A percentile compares a stretch with the other conserved stretches of the same genome.
phyloP scores from a whole-genome alignment of 345 rosid species.

The Erucastrum elatum region DNA sequence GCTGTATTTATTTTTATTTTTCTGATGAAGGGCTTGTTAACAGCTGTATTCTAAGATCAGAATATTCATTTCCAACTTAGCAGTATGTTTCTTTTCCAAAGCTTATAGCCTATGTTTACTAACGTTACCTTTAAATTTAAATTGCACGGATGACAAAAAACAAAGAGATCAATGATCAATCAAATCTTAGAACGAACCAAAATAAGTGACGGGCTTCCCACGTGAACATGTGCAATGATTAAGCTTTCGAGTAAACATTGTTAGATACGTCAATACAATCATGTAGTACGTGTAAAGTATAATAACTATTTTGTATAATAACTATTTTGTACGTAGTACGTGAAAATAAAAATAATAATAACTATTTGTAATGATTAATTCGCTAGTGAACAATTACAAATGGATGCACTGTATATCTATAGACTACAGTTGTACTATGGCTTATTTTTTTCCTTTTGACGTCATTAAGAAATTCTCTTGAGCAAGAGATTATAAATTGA shows the following conservation, averaged over 20 bases:
- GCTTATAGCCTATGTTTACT: not conserved
- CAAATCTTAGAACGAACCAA: conserved; percentile 14
- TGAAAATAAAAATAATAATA: conserved; percentile 8
- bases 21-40: not conserved
- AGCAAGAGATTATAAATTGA: not conserved
- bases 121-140: not conserved
- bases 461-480: not conserved
- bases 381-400: conserved; percentile 11
- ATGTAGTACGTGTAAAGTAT: conserved; percentile 27
- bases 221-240: conserved; percentile 37
- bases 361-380: conserved; percentile 32
- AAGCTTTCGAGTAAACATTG: conserved; percentile 23
- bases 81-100: not conserved
- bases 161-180: not conserved
- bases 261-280: conserved; percentile 30
- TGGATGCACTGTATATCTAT: not conserved
- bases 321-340: conserved; percentile 26
- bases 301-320: conserved; percentile 23
- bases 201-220: conserved; percentile 24
- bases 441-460: not conserved
- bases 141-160: conserved; percentile 9
- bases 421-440: not conserved
- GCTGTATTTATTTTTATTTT: too few species aligned
- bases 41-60: conserved; percentile 6
- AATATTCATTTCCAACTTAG: not conserved